Evolutionary conservation across 192 early-diverging fungal genomes (phyloP), one percentile per base, ranked within the genome.

Genomic region (Backusella macrospora): DNA sequence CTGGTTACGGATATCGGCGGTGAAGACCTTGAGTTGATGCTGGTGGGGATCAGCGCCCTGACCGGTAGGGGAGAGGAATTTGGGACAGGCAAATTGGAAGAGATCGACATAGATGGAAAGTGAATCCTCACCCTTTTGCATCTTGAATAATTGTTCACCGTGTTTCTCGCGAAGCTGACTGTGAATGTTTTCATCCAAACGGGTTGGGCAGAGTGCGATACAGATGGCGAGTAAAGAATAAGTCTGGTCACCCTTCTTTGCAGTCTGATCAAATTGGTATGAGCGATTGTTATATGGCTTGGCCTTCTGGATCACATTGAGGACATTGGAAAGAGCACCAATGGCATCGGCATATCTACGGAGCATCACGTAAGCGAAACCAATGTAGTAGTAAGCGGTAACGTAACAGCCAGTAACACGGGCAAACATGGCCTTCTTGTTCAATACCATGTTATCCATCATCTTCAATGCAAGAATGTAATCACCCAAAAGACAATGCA

Each of bases 301-400:
- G 37, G 95, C 97, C 68, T 96, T 88, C 69, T 92, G 86, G 62
- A 98, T 92, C 80, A 95, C 97, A 18, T 91, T 88, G 68, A 97
- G 86, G 76, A 98, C 93, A 78, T 95, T 93, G 21, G 91, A 90
- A 84, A 97, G 96, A 8, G 93, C 90, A 77, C 91, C 92, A 84
- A 96, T 95, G 64, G 97, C 97, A 77, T 99, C 97, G 46, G 95
- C 89, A 77, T 97, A 99, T 74, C 97, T 87, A 59, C 95, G 86
- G 95, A 97, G 94, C 97, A 99, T 99, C 93, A 97, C 90, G 87
- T 97, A 99, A 40, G 95, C 89, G 79, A 99, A 97, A 47, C 95
- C 97, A 42, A 97, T 93, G 83, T 97, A 97, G 86, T 99, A 99
- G 88, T 94, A 97, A 10, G 95, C 94, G 18, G 96, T 96, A 40